Evolutionary conservation across 2,329 filamentous ascomycete species (phyloP), one percentile per base, ranked within the genome.

Genomic region (Colletotrichum cereale): DNA sequence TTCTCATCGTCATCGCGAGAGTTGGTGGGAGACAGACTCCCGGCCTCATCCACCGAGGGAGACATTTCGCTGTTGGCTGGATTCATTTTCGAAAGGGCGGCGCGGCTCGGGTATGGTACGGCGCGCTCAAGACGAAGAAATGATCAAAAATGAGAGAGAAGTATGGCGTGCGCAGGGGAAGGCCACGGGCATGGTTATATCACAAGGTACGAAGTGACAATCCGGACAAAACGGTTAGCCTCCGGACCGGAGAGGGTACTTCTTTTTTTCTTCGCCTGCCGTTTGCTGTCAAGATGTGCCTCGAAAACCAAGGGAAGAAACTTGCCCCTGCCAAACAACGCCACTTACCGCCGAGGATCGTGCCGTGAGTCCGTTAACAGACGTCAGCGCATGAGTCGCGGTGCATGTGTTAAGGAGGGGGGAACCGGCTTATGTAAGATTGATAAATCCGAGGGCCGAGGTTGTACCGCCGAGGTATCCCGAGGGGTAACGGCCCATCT

Each of bases 31-130:
- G 70, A 72, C 8, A 73, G 53, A 62, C 72, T 73, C 58, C 57
- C 62, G 40, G 44, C 53, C 21, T 80, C 74, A 67, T 80, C 78
- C n/a, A 76, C 79, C 24, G 76, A 61, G 44, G 56, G 64, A 38
- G 67, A 74, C 74, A 64, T 68, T 34, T 58, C 67, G 52, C 55
- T 24, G 57, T 63, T 63, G 36, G 64, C n/a, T 31, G 26, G 62
- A 56, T 48, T 52, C 60, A 65, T 63, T 62, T 29, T 58, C 47
- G 29, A 38, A n/a, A 42, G 40, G 50, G n/a, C n/a, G n/a, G n/a
- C n/a, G n/a, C 56, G 50, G 56, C 40, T 47, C 57, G 38, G 44
- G 21, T 12, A 58, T 38, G 11, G 14, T 53, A 47, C n/a, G 21
- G 31, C 52, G 57, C 40, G 40, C n/a, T n/a, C 36, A 24, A 67